phyloP scores from a whole-genome alignment of 257 asterid species.

The Anisodus tanguticus region DNA sequence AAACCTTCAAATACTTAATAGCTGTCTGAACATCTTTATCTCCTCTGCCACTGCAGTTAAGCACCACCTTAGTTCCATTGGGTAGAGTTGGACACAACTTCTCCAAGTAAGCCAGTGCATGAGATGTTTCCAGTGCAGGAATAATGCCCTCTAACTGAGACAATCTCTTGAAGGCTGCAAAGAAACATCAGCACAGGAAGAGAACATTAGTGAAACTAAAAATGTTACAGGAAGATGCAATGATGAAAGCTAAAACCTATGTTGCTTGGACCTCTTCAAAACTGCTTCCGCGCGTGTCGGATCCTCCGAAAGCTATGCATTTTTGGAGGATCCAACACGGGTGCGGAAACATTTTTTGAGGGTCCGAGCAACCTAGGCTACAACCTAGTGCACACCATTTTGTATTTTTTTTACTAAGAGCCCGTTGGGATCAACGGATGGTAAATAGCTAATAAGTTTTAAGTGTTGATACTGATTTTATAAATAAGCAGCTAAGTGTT shows the following conservation, averaged over 20 bases:
- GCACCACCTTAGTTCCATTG: conserved; percentile 78
- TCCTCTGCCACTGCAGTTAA: conserved; percentile 98
- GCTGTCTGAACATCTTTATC: conserved; percentile 95
- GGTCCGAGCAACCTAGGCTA: neutral
- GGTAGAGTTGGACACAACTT: conserved; percentile 83
- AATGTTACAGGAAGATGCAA: conserved; percentile 1
- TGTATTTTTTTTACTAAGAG: neutral
- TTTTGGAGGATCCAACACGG: neutral
- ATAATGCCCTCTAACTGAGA: conserved; percentile 91
- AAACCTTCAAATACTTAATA: conserved; percentile 62
- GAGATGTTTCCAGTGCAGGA: conserved; percentile 96
- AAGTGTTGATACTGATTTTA: too few relatives aligned
- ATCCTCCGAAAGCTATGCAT: neutral
- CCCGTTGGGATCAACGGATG: too few relatives aligned
- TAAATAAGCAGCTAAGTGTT: too few relatives aligned
- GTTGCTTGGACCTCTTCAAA: neutral
- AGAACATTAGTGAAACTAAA: neutral
- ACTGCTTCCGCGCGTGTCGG: neutral
- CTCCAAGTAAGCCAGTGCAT: conserved; percentile 88
- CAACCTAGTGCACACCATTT: neutral
- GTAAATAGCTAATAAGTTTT: too few relatives aligned
- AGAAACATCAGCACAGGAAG: neutral
- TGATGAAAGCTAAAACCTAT: neutral
- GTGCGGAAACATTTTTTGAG: neutral
- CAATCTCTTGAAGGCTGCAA: conserved; percentile 86